Percentiles rank a stretch among this genome's conserved stretches.
phyloP scores from a whole-genome alignment of 176 grass and related monocot species.

The Lolium perenne region DNA sequence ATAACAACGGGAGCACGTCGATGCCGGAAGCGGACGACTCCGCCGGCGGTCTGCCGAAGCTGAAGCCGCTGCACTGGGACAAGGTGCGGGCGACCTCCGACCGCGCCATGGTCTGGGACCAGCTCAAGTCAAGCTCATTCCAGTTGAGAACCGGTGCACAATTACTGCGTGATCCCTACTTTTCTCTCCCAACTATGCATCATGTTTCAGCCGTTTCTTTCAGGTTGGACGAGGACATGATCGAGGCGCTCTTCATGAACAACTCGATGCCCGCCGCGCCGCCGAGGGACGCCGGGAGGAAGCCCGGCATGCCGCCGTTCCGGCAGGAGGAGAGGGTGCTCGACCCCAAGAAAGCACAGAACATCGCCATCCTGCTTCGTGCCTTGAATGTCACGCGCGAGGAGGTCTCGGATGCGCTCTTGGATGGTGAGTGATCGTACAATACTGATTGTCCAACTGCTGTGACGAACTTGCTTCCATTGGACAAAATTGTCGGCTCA shows the following conservation, averaged over 20 bases:
- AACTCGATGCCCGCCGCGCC: conserved; percentile 53
- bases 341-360: conserved; percentile 98
- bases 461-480: background rate
- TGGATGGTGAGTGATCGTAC: conserved; percentile 71
- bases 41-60: conserved; percentile 58
- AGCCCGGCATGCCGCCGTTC: conserved; percentile 46
- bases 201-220: conserved; percentile 28
- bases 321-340: conserved; percentile 97
- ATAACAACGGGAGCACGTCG: conserved; percentile 55
- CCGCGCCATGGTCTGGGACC: conserved; percentile 97
- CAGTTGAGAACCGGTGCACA: conserved; percentile 67
- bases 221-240: conserved; percentile 97
- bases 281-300: conserved; percentile 67
- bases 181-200: conserved; percentile 17
- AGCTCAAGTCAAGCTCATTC: conserved; percentile 97
- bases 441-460: background rate
- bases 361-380: conserved; percentile 92
- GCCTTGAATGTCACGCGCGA: conserved; percentile 94
- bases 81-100: conserved; percentile 92
- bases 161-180: background rate
- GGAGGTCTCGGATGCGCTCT: conserved; percentile 85
- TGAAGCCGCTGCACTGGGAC: conserved; percentile 99
- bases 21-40: conserved; percentile 32
- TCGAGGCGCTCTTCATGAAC: conserved; percentile 93
- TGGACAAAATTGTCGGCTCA: background rate